Evolutionary conservation across 345 rosid genomes (phyloP).

Genomic region (Arabidopsis arenosa): DNA sequence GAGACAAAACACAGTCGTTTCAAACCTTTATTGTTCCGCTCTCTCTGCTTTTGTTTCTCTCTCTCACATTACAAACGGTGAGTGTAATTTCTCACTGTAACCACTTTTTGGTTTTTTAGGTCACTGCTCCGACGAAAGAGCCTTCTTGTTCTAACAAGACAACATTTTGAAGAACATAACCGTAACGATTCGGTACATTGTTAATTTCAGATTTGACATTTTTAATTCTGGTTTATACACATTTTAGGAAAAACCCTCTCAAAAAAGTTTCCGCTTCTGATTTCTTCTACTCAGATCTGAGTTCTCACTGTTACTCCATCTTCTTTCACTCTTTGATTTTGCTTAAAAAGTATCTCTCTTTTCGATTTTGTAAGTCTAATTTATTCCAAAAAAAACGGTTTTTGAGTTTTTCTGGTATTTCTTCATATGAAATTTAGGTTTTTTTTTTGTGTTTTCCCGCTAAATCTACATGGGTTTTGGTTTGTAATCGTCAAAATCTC

Average conservation of each 20-base stretch:
- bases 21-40: background rate
- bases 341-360: background rate
- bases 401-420: background rate
- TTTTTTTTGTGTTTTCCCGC: conserved; percentile 22
- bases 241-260: background rate
- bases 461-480: conserved; percentile 32
- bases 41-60: background rate
- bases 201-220: conserved; percentile 14
- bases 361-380: conserved; percentile 10
- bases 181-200: conserved; percentile 23
- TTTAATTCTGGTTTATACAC: background rate
- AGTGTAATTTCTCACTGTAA: conserved; percentile 40
- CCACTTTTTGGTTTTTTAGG: conserved; percentile 37
- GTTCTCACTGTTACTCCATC: conserved; percentile 8
- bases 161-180: conserved; percentile 6
- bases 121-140: conserved; percentile 36
- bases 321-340: conserved; percentile 20
- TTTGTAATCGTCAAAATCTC: conserved; percentile 38
- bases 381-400: background rate
- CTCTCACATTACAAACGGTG: conserved; percentile 42
- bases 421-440: conserved; percentile 11
- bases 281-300: conserved; percentile 40
- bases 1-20: conserved; percentile 23
- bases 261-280: conserved; percentile 26
- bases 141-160: background rate